These are phyloP conservation scores for Halenospora varia DNA, from an alignment of 495 filamentous ascomycete species.

Conservation along the genomic window DNA sequence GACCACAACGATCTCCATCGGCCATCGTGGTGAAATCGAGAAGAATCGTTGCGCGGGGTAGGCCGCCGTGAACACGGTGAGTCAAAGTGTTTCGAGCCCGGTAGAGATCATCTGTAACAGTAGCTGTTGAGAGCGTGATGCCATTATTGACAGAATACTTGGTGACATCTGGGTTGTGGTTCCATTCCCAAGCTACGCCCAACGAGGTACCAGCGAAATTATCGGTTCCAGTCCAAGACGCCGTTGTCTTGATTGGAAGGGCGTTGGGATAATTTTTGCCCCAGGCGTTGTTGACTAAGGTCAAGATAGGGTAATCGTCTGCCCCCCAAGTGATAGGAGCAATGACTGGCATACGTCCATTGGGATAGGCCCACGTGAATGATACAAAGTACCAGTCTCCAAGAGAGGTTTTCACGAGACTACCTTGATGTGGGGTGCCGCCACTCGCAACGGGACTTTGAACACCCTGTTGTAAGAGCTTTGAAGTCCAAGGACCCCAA, in stretches of 20 bases:
- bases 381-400: slow-evolving; percentile 57
- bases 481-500: slow-evolving; percentile 42
- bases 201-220: slow-evolving; percentile 37
- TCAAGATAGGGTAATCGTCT: slow-evolving; percentile 46
- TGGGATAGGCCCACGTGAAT: slow-evolving; percentile 51
- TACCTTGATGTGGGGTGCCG: slow-evolving; percentile 50
- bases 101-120: slow-evolving; percentile 49
- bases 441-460: slow-evolving; percentile 37
- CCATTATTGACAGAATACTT: slow-evolving; percentile 23
- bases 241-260: slow-evolving; percentile 25
- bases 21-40: slow-evolving; percentile 43
- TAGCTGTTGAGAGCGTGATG: slow-evolving; percentile 44
- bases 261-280: slow-evolving; percentile 40
- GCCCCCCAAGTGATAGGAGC: slow-evolving; percentile 46
- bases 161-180: slow-evolving; percentile 51
- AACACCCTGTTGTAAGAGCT: slow-evolving; percentile 33
- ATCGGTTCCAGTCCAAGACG: slow-evolving; percentile 33
- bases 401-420: slow-evolving; percentile 46
- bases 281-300: slow-evolving; percentile 38
- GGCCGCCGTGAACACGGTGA: slow-evolving; percentile 46
- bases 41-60: slow-evolving; percentile 36
- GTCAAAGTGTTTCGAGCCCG: slow-evolving; percentile 53
- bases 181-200: slow-evolving; percentile 54
- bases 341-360: slow-evolving; percentile 53
- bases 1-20: slow-evolving; percentile 47